A percentile compares a stretch with the other conserved stretches of the same genome.
Conservation (phyloP, 345 rosid genomes). For the Capsella bursapastoris region DNA sequence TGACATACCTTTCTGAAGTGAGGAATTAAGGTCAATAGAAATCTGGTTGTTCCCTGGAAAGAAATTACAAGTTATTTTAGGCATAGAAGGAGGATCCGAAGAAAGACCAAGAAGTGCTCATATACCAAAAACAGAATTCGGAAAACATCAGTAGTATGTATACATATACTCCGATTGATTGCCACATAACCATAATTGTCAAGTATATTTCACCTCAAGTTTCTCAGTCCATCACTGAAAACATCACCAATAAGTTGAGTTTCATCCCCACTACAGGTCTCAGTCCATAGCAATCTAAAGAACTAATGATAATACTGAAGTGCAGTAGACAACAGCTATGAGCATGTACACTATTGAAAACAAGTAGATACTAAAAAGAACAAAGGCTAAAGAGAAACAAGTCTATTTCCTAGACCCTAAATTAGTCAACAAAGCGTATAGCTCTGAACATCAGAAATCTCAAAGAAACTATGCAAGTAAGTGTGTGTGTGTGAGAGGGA, state of each 20-base stretch:
- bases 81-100: not conserved
- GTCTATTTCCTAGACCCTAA: not conserved
- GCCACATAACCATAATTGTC: not conserved
- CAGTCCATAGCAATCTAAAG: slow-evolving; percentile 6
- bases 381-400: slow-evolving; percentile 8
- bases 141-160: not conserved
- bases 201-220: not conserved
- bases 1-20: slow-evolving; percentile 77
- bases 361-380: slow-evolving; percentile 3
- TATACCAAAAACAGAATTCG: too few species aligned
- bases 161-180: not conserved
- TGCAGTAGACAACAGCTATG: not conserved
- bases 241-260: not conserved
- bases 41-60: slow-evolving; percentile 72
- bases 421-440: not conserved
- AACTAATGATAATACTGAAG: slow-evolving; percentile 9
- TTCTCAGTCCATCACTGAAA: slow-evolving; percentile 8
- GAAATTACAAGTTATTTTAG: not conserved
- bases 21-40: slow-evolving; percentile 82
- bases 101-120: not conserved
- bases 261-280: not conserved
- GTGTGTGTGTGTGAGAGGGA: not conserved
- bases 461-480: not conserved
- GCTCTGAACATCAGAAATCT: not conserved
- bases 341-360: not conserved